phyloP scores from a whole-genome alignment of 768 basidiomycete genomes.

The Mycena vitilis region DNA sequence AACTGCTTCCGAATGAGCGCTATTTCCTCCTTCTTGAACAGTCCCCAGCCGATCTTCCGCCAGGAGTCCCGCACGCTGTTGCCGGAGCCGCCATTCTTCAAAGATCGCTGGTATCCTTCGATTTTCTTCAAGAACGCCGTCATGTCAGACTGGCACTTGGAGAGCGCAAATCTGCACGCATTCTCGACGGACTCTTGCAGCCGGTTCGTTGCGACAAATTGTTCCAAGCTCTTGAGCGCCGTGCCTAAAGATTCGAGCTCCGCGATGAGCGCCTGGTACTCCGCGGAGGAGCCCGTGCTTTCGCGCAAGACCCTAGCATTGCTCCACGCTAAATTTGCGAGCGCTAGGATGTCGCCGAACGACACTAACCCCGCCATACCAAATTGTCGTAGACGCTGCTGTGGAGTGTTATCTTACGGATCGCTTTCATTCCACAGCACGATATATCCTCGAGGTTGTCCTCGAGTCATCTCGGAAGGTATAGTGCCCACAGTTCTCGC shows the following conservation, averaged over 20 bases:
- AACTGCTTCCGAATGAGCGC: not conserved
- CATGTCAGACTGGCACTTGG: slow-evolving; percentile 3
- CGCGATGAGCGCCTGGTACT: slow-evolving; percentile 10
- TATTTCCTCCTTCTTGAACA: slow-evolving; percentile 15
- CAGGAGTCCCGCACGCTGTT: slow-evolving; percentile 11
- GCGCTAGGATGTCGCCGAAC: slow-evolving; percentile 14
- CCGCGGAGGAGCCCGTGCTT: slow-evolving; percentile 1
- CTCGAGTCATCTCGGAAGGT: too few relatives aligned
- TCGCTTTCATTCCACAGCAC: too few relatives aligned
- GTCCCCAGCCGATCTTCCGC: slow-evolving; percentile 11
- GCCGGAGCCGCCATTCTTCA: not conserved
- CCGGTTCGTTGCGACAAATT: slow-evolving; percentile 3
- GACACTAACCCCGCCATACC: slow-evolving; percentile 2
- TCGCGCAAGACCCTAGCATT: slow-evolving; percentile 7
- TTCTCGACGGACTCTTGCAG: slow-evolving; percentile 14
- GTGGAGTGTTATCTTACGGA: not conserved
- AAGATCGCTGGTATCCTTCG: not conserved
- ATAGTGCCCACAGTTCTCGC: not conserved
- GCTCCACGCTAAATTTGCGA: not conserved
- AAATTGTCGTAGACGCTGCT: not conserved
- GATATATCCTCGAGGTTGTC: too few relatives aligned
- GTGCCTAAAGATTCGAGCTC: slow-evolving; percentile 10
- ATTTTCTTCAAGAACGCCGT: slow-evolving; percentile 2
- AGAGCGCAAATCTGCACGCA: not conserved
- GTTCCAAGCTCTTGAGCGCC: slow-evolving; percentile 11